phyloP scores from a whole-genome alignment of 768 basidiomycete genomes.

The Pleurotus platypus region DNA sequence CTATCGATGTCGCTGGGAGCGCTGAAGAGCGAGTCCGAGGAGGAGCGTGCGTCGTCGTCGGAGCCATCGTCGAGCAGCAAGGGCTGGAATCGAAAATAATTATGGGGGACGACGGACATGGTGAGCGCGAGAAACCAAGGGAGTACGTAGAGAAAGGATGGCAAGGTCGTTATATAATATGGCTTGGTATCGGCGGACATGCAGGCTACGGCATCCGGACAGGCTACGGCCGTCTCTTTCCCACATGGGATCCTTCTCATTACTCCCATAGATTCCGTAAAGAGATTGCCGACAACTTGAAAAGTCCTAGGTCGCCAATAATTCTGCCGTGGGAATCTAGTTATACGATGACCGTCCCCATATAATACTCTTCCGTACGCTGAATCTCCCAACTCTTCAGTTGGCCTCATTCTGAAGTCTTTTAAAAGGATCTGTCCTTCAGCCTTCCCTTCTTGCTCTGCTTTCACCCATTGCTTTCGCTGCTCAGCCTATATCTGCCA shows the following conservation, averaged over 20 bases:
- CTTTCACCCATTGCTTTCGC: constrained; percentile 18
- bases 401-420: constrained; percentile 31
- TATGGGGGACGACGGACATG: neutral
- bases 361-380: constrained; percentile 36
- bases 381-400: constrained; percentile 26
- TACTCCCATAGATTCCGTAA: neutral
- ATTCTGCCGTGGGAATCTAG: neutral
- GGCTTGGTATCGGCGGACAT: constrained; percentile 18
- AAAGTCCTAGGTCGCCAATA: no score
- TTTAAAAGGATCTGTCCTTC: constrained; percentile 45
- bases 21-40: constrained; percentile 36
- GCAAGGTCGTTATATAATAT: neutral
- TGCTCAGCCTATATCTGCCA: constrained; percentile 43
- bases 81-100: neutral
- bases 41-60: no score
- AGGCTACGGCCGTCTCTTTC: neutral
- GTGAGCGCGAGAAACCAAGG: neutral
- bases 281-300: no score
- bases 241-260: neutral
- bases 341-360: constrained; percentile 31
- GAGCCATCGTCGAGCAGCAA: constrained; percentile 31
- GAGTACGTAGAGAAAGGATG: neutral
- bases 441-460: constrained; percentile 12
- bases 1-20: constrained; percentile 31
- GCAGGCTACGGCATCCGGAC: neutral